These are phyloP conservation scores for Metschnikowia rubicola DNA, from an alignment of 805 yeast genomes.

Conservation along the genomic window DNA sequence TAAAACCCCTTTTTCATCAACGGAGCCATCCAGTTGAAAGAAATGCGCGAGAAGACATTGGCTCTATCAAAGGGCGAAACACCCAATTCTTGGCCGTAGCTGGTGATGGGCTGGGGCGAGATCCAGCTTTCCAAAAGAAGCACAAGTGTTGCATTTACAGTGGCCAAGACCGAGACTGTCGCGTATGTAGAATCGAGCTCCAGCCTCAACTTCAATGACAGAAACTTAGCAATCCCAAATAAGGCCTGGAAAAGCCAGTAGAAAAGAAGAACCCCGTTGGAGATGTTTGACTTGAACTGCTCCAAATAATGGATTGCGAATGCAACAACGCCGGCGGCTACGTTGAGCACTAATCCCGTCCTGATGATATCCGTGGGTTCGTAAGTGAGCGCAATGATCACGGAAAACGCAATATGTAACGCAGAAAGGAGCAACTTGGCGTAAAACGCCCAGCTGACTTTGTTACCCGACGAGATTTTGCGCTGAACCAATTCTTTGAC, in stretches of 20 bases:
- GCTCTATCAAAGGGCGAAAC: constrained; percentile 18
- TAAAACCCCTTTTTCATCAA: constrained; percentile 76
- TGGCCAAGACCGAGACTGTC: constrained; percentile 27
- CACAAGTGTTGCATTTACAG: constrained; percentile 40
- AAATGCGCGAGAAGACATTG: constrained; percentile 69
- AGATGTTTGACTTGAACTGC: constrained; percentile 58
- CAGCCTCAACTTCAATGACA: constrained; percentile 39
- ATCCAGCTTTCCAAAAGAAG: constrained; percentile 42
- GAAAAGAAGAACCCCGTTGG: constrained; percentile 65
- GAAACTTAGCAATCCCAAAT: constrained; percentile 44
- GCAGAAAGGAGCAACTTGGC: constrained; percentile 39
- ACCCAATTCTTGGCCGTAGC: constrained; percentile 3
- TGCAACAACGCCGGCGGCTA: constrained; percentile 49
- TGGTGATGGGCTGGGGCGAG: constrained; percentile 27
- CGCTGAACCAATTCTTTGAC: constrained; percentile 28
- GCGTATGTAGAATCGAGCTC: constrained; percentile 19
- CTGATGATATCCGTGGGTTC: constrained; percentile 22
- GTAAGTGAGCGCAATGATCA: constrained; percentile 14
- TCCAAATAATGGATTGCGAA: constrained; percentile 65
- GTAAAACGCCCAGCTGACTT: constrained; percentile 37
- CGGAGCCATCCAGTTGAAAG: constrained; percentile 89
- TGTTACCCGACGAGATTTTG: constrained; percentile 31
- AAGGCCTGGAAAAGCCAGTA: constrained; percentile 68
- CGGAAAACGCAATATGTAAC: constrained; percentile 38
- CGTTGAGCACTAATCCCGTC: constrained; percentile 25